A percentile compares a stretch with the other conserved stretches of the same genome.
These are phyloP conservation scores for Plectosphaerella plurivora DNA, from an alignment of 2,329 filamentous ascomycete genomes.

Conservation along the genomic window DNA sequence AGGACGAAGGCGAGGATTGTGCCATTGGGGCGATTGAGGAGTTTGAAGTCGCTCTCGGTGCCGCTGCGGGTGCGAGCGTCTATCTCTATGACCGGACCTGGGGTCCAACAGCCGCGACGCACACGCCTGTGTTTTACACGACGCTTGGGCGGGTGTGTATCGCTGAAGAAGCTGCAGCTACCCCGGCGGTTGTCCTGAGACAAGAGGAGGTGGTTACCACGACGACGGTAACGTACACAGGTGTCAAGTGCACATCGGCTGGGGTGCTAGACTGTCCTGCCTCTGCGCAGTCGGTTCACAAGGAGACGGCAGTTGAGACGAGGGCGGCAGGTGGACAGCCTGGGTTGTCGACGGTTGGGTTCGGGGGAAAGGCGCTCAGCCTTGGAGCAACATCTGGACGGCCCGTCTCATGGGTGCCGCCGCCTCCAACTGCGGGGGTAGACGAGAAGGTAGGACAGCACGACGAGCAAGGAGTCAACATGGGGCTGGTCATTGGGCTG, in stretches of 20 bases:
- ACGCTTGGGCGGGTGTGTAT: slow-evolving; percentile 38
- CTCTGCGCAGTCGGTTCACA: slow-evolving; percentile 40
- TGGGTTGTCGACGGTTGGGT: slow-evolving; percentile 24
- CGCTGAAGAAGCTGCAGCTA: slow-evolving; percentile 15
- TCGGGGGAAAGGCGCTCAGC: slow-evolving; percentile 32
- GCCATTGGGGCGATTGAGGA: slow-evolving; percentile 39
- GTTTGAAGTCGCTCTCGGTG: slow-evolving; percentile 49
- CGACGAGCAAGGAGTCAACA: slow-evolving; percentile 25
- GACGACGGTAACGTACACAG: slow-evolving; percentile 35
- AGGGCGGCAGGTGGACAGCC: slow-evolving; percentile 17
- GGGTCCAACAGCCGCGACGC: slow-evolving; percentile 42
- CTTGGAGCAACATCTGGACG: slow-evolving; percentile 34
- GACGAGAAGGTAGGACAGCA: neutral
- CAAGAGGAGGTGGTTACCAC: slow-evolving; percentile 24
- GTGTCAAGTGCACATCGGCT: slow-evolving; percentile 35
- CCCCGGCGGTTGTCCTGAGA: slow-evolving; percentile 11
- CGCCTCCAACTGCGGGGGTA: slow-evolving; percentile 17
- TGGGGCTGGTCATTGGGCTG: slow-evolving; percentile 42
- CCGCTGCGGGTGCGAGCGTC: slow-evolving; percentile 47
- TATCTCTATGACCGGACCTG: slow-evolving; percentile 37
- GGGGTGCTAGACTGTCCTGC: slow-evolving; percentile 44
- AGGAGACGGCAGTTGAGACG: slow-evolving; percentile 31
- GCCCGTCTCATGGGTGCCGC: slow-evolving; percentile 38
- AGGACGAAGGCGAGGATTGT: slow-evolving; percentile 32
- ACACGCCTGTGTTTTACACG: slow-evolving; percentile 49